Base-by-base conservation (phyloP, 768 basidiomycete species). In the Pholiota conissans region DNA sequence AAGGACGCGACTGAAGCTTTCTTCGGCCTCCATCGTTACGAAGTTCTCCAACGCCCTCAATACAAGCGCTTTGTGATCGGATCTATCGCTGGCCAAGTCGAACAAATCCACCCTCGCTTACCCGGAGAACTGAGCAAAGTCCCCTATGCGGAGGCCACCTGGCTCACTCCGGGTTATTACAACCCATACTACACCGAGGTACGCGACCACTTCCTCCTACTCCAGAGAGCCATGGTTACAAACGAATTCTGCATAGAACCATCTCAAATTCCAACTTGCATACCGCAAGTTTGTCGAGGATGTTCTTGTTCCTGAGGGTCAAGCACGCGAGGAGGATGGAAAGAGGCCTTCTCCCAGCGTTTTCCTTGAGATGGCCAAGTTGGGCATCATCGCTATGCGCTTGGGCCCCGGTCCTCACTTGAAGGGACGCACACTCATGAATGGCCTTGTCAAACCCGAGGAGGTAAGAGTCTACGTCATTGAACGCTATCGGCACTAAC, bases 141-240 rank as follows among this genome's bases (percentile, higher is more conserved):
- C 0, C 95, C 95, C 0, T 96, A 95, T 70, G 92, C 85, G 0
- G 95, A 97, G 68, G 90, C 95, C 3, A 87, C 85, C 2, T 96
- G 93, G 91, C 72, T 95, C 52, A 75, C 79, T 16, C 58, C 65
- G 22, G 89, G 86, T 16, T 94, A 84, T 75, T 77, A 87, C 66
- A 83, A 71, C 83, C 95, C 76, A 60, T 90, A 68, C 83, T 97
- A 91, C 65, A 86, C 85, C 56, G 77, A 87, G 24, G 74, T 96
- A 55, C 77, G 77, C 42, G 20, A 6, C 24, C 48, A 27, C 11
- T 6, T 53, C 35, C 10, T 46, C 16, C 49, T 47, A 26, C 18
- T 5, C 26, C 10, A 26, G 74, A 74, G 6, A 55, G 77, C 77
- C 10, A 71, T 71, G 59, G n/a, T 76, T 65, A 58, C 16, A 28